phyloP scores from a whole-genome alignment of 768 basidiomycete species.

The Lentinus brumalis region DNA sequence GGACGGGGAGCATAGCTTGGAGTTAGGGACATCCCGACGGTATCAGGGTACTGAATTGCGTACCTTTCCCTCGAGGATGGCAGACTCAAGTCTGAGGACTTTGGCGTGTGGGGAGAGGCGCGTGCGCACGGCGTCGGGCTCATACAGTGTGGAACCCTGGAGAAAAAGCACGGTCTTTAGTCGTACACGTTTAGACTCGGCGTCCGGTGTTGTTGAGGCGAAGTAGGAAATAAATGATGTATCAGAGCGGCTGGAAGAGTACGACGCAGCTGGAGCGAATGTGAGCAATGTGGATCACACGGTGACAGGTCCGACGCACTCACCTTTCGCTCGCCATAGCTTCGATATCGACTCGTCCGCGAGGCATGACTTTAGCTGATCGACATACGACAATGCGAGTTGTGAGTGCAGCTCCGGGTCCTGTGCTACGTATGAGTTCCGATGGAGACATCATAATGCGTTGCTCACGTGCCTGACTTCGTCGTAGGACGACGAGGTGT shows the following conservation, averaged over 20 bases:
- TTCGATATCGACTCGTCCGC: constrained; percentile 54
- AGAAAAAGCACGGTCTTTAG: constrained; percentile 80
- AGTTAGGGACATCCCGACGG: neutral
- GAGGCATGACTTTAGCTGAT: constrained; percentile 53
- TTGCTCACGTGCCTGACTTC: constrained; percentile 51
- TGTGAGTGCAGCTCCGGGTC: constrained; percentile 66
- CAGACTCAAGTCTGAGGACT: constrained; percentile 69
- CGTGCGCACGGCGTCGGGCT: constrained; percentile 48
- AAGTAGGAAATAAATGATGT: constrained; percentile 72
- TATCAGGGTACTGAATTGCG: constrained; percentile 4
- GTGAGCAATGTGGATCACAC: neutral
- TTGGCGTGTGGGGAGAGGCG: constrained; percentile 51
- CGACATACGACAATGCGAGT: constrained; percentile 58
- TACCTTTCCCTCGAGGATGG: constrained; percentile 82
- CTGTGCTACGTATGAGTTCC: constrained; percentile 33
- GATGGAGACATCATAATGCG: neutral
- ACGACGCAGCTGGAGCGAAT: constrained; percentile 26
- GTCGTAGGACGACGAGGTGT: constrained; percentile 72
- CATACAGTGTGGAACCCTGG: constrained; percentile 73
- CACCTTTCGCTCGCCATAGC: constrained; percentile 76
- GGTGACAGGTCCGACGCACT: neutral
- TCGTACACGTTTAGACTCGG: constrained; percentile 68
- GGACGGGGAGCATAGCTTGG: constrained; percentile 12
- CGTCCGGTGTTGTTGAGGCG: constrained; percentile 80
- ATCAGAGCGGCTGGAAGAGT: constrained; percentile 30